These are phyloP conservation scores for sunflower (Helianthus annuus) DNA, from an alignment of 129 eudicot species.

Conservation along the genomic window DNA sequence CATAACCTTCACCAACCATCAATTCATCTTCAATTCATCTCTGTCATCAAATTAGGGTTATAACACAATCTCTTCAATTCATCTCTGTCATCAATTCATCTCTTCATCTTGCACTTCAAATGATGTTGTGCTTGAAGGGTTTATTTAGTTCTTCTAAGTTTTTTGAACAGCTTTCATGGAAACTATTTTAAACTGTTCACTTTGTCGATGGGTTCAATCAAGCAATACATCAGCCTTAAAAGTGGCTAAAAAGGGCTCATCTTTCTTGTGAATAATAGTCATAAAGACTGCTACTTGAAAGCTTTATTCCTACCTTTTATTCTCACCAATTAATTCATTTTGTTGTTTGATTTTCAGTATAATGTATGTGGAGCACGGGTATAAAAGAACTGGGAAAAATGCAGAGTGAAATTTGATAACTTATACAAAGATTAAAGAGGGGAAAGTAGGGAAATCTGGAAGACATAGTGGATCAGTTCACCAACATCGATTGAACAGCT, in stretches of 20 bases:
- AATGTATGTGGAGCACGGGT: slow-evolving; percentile 86
- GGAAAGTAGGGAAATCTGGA: slow-evolving; percentile 64
- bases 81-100: too few relatives aligned
- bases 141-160: neutral
- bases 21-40: too few relatives aligned
- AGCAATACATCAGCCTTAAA: neutral
- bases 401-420: slow-evolving; percentile 97
- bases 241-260: neutral
- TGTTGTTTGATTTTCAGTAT: slow-evolving; percentile 50
- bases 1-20: too few relatives aligned
- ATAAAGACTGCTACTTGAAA: too few relatives aligned
- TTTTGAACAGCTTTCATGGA: neutral
- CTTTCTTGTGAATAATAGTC: too few relatives aligned
- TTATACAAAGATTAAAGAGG: slow-evolving; percentile 96
- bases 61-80: too few relatives aligned
- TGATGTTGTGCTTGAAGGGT: slow-evolving; percentile 6
- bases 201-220: neutral
- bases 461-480: slow-evolving; percentile 37
- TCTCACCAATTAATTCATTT: neutral
- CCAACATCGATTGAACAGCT: too few relatives aligned
- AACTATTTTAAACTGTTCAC: too few relatives aligned
- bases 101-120: too few relatives aligned
- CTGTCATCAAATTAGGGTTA: too few relatives aligned
- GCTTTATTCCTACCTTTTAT: neutral
- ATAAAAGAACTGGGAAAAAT: slow-evolving; percentile 93